Base-by-base conservation (phyloP, 106 monocot species). In the Dendrobium huoshanense region DNA sequence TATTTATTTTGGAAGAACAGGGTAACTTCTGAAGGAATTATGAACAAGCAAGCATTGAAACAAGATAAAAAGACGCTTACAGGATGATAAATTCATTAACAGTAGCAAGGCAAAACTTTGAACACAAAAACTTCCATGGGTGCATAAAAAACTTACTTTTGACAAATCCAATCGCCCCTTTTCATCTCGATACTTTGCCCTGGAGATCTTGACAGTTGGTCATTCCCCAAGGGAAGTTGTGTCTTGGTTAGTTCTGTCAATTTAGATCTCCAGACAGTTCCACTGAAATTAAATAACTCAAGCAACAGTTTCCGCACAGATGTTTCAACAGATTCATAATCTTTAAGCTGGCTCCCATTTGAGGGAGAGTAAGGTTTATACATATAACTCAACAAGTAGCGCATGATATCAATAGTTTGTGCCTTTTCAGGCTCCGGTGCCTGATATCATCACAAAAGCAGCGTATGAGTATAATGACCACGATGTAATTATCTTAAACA, bases 151-250 rank as follows among this genome's bases (percentile, higher is more conserved):
- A 87, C 94, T 92, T 93, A 98, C 98, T 90, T 98, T 59, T 88
- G 80, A 64, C 98, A 98, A 76, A 91, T 87, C 98, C 98, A 98
- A 70, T 98, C 92, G 49, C 98, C 97, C 75, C 81, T 84, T 82
- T 92, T 98, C 94, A 90, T 94, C 84, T 92, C 89, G 84, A 95
- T 79, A 80, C 83, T 84, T 91, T 89, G 81, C 27, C 84, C 75
- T 2, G 67, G 79, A 87, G 85, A 79, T 85, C 80, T 83, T 77
- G 87, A 86, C 24, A 86, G 59, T 10, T 84, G 84, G 22, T 89
- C 86, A 79, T 85, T 59, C 31, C 59, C 79, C 24, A 59, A 31
- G 20, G 79, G 25, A 17, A 45, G 4, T 43, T 85, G 77, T 58
- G 77, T 80, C 65, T 61, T n/a, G 11, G 65, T 72, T 64, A 90